Percentiles rank a stretch among this genome's conserved stretches.
Evolutionary conservation across 495 filamentous ascomycete species (phyloP).

Genomic region (Penicillium soppii): DNA sequence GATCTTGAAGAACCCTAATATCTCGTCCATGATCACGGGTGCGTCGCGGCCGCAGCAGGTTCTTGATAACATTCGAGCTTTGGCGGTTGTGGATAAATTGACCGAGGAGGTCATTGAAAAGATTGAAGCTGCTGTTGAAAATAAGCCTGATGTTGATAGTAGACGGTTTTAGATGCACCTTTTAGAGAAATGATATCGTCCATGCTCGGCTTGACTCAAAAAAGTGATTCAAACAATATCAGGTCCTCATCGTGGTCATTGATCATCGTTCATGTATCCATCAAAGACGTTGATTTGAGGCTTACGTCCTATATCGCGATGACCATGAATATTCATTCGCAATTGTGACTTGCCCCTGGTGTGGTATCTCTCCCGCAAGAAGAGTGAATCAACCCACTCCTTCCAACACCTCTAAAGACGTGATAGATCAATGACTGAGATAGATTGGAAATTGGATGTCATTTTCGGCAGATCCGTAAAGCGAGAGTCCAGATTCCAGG

Average conservation of each 20-base stretch:
- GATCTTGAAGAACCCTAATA: constrained; percentile 73
- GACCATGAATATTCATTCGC: constrained; percentile 44
- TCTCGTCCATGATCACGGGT: constrained; percentile 75
- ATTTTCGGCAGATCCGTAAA: constrained; percentile 30
- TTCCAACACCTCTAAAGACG: constrained; percentile 6
- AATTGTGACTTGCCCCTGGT: constrained; percentile 50
- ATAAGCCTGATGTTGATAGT: constrained; percentile 53
- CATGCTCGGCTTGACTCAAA: too few species aligned
- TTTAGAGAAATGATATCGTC: too few species aligned
- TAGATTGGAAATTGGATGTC: constrained; percentile 45
- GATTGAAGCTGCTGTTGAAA: constrained; percentile 66
- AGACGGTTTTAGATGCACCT: constrained; percentile 17
- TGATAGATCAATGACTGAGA: constrained; percentile 49
- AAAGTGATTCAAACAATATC: too few species aligned
- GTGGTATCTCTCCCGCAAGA: constrained; percentile 41
- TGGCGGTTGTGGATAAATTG: constrained; percentile 60
- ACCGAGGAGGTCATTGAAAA: constrained; percentile 66
- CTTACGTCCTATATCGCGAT: constrained; percentile 38
- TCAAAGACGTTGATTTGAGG: constrained; percentile 42
- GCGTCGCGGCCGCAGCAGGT: constrained; percentile 73
- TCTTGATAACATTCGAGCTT: constrained; percentile 63
- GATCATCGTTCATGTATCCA: constrained; percentile 31
- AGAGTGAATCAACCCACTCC: constrained; percentile 36
- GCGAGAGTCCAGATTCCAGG: too few species aligned
- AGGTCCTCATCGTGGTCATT: too few species aligned